Evolutionary conservation across 23 red algal species (phyloP), one percentile per base, ranked within the genome.

Genomic region (Chondrus crispus): DNA sequence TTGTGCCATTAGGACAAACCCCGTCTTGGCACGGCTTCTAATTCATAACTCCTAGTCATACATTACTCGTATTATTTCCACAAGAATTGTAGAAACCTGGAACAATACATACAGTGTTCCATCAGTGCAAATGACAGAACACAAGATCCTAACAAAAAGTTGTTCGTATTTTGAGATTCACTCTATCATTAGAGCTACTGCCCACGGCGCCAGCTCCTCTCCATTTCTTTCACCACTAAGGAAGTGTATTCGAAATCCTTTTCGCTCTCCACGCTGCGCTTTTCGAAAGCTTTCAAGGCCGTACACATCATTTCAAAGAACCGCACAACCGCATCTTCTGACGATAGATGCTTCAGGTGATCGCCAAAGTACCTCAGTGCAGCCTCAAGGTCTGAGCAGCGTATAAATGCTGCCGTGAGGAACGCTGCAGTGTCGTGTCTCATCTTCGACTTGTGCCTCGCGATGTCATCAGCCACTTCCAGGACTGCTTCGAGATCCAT

Each of bases 321-420:
- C 28, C 40, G 36, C 12, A 30, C 39, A n/a, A 68, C 62, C 62
- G 10, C 29, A 12, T 37, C 20, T 5, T n/a, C 26, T 32, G 12
- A 4, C 53, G 47, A 38, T 8, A 32, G 36, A 6, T 28, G 14
- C 35, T 20, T 71, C 20, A 50, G 38, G 50, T 50, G 72, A 5
- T 69, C 62, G 11, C 55, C 41, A 73, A 86, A 86, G 58, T 69
- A 42, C 24, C 43, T 10, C 19, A 86, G 43, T 11, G 82, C 82
- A 7, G 63, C 57, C 63, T 86, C 40, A 58, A 86, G 53, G 40
- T 86, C 82, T 44, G 82, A 86, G 44, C 82, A 86, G 9, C 82
- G 62, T 26, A 86, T 49, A 6, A 43, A 38, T 3, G 82, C 82
- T 9, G 82, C 82, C 12, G 72, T 63, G 13, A 64, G n/a, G 4